These are phyloP conservation scores for Trichosporon faecale DNA, from an alignment of 1,284 basidiomycete species.

Conservation along the genomic window DNA sequence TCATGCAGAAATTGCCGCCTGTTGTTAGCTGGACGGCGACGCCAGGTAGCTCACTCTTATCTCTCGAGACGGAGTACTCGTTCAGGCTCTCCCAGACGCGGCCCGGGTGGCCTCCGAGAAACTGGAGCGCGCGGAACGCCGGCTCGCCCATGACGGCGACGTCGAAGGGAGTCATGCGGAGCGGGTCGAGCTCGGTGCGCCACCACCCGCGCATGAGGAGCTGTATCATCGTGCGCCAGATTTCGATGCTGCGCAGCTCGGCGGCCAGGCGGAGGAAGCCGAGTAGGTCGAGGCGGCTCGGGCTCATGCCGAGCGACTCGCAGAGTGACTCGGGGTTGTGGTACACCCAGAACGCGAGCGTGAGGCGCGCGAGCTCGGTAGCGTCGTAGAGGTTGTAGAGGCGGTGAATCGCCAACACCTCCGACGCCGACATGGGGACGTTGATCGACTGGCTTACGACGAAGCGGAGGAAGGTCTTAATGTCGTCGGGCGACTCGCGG, in stretches of 20 bases:
- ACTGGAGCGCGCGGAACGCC: neutral
- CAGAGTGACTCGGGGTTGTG: neutral
- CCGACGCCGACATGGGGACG: neutral
- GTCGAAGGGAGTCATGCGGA: neutral
- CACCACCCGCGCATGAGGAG: slow-evolving; percentile 5
- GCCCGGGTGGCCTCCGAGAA: neutral
- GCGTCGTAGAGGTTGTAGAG: slow-evolving; percentile 3
- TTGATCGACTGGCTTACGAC: neutral
- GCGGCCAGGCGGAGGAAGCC: neutral
- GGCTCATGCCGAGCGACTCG: slow-evolving; percentile 2
- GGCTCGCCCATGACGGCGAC: neutral
- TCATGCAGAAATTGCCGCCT: slow-evolving; percentile 9
- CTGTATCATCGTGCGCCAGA: neutral
- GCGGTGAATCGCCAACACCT: neutral
- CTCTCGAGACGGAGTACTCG: neutral
- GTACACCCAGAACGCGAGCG: neutral
- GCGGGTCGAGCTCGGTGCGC: slow-evolving; percentile 2
- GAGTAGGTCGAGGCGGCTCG: neutral
- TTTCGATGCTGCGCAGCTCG: neutral
- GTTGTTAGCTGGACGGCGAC: neutral
- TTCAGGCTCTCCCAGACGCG: slow-evolving; percentile 1
- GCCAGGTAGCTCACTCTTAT: neutral
- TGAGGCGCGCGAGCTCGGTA: neutral
- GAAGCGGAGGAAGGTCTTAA: neutral
- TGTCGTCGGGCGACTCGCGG: neutral